phyloP scores from a whole-genome alignment of 2,329 filamentous ascomycete species.

The Cercospora sp. region DNA sequence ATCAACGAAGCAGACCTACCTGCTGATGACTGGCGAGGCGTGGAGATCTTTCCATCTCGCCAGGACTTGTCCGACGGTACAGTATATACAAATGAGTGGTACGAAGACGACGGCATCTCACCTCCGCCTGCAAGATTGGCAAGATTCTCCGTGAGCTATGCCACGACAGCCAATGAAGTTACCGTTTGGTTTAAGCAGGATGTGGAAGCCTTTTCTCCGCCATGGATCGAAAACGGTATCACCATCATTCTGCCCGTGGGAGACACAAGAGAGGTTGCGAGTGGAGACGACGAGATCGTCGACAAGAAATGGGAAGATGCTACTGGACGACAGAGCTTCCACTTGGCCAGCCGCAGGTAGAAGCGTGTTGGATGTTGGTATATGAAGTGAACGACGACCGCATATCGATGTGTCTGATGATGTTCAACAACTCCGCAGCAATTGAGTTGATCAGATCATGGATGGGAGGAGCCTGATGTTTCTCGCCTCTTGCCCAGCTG shows the following conservation, averaged over 20 bases:
- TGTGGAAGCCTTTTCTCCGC: constrained; percentile 47
- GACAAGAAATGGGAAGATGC: neutral
- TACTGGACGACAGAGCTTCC: neutral
- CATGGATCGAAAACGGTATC: constrained; percentile 50
- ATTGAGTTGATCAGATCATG: neutral
- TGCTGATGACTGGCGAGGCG: constrained; percentile 56
- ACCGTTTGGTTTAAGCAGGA: constrained; percentile 46
- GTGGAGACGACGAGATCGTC: constrained; percentile 14
- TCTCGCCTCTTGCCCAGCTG: constrained; percentile 1
- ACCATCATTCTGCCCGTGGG: constrained; percentile 54
- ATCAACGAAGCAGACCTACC: constrained; percentile 48
- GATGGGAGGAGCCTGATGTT: neutral
- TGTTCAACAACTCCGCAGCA: neutral
- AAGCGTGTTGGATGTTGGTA: neutral
- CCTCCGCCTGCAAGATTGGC: constrained; percentile 44
- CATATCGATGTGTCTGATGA: neutral
- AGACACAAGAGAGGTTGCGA: constrained; percentile 47
- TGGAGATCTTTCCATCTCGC: constrained; percentile 59
- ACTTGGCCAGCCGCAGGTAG: neutral
- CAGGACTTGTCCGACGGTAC: constrained; percentile 40
- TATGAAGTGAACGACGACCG: neutral
- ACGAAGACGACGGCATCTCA: constrained; percentile 60
- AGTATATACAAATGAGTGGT: constrained; percentile 50
- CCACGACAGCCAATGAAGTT: constrained; percentile 48
- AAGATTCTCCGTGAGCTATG: constrained; percentile 48